Conservation (phyloP, 345 rosid genomes). For the Microthlaspi erraticum region DNA sequence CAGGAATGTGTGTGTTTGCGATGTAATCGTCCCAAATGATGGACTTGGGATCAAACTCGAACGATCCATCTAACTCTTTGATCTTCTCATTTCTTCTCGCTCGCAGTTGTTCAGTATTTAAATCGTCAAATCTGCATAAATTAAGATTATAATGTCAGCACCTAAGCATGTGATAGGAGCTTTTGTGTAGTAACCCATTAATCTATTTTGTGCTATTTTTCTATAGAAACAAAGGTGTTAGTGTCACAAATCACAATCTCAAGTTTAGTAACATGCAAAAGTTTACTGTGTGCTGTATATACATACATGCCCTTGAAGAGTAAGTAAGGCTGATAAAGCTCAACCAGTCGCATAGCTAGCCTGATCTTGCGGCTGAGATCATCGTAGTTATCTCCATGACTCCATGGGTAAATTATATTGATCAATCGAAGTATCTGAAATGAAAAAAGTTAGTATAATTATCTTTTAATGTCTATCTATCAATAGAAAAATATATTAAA, state of each 20-base stretch:
- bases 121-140: constrained; percentile 71
- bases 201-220: too few relatives aligned
- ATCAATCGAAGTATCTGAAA: constrained; percentile 44
- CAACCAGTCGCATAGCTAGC: constrained; percentile 70
- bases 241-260: constrained; percentile 5
- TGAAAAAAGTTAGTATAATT: too few relatives aligned
- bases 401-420: constrained; percentile 45
- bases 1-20: constrained; percentile 64
- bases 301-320: constrained; percentile 90
- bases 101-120: constrained; percentile 61
- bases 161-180: not conserved
- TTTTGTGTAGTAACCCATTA: too few relatives aligned
- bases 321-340: constrained; percentile 82
- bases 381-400: constrained; percentile 41
- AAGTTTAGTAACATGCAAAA: not conserved
- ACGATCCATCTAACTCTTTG: constrained; percentile 52
- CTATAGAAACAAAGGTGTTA: constrained; percentile 4
- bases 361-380: constrained; percentile 46
- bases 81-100: constrained; percentile 47
- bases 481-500: too few relatives aligned
- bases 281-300: constrained; percentile 1
- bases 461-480: too few relatives aligned
- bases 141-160: not conserved
- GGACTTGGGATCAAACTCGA: constrained; percentile 60
- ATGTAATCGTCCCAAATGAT: constrained; percentile 77